A percentile compares a stretch with the other conserved stretches of the same genome.
Evolutionary conservation across 2,329 filamentous ascomycete species (phyloP).

Genomic region (Alternaria sp.): DNA sequence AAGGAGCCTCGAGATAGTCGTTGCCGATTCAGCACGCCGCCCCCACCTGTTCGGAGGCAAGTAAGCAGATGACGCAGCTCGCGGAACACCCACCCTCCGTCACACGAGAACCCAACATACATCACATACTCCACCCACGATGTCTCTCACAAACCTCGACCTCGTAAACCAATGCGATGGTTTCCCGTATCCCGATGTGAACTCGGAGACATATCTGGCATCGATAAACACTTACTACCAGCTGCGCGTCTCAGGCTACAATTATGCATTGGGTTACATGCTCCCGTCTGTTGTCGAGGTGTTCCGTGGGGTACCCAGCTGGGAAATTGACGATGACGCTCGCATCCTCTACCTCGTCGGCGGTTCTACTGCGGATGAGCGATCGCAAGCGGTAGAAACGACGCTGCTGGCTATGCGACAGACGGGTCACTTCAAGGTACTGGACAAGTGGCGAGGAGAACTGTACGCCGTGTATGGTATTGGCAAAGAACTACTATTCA

Average conservation of each 20-base stretch:
- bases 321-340: constrained; percentile 67
- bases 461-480: constrained; percentile 54
- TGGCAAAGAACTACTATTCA: constrained; percentile 52
- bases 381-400: constrained; percentile 65
- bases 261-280: constrained; percentile 68
- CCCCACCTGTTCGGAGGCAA: constrained; percentile 29
- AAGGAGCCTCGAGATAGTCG: neutral
- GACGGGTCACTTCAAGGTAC: constrained; percentile 75
- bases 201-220: constrained; percentile 63
- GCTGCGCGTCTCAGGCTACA: constrained; percentile 73
- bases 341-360: constrained; percentile 72
- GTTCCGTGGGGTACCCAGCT: constrained; percentile 64
- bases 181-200: constrained; percentile 77
- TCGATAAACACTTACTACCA: constrained; percentile 65
- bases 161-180: constrained; percentile 70
- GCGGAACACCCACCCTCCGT: constrained; percentile 3
- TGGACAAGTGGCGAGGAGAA: constrained; percentile 61
- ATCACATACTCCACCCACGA: constrained; percentile 17
- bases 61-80: constrained; percentile 23
- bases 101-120: neutral
- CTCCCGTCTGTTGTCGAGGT: constrained; percentile 68
- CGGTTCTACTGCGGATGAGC: constrained; percentile 67
- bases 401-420: constrained; percentile 74
- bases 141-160: constrained; percentile 61
- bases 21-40: constrained; percentile 29